A percentile compares a stretch with the other conserved stretches of the same genome.
These are phyloP conservation scores for Erodium trifolium DNA, from an alignment of 441 rosid species.

Conservation along the genomic window DNA sequence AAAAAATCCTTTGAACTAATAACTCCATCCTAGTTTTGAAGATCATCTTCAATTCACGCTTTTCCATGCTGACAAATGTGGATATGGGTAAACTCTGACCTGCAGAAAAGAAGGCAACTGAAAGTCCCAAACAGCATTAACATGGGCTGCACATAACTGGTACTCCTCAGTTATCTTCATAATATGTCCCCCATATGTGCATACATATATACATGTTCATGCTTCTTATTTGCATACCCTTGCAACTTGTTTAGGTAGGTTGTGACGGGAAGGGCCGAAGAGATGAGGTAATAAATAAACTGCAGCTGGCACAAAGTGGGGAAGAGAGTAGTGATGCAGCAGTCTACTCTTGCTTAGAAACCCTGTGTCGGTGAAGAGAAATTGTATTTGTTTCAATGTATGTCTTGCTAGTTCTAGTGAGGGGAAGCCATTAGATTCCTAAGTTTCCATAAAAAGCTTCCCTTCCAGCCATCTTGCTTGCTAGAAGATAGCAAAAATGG, in stretches of 20 bases:
- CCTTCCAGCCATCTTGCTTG: not conserved
- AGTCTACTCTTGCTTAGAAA: not conserved
- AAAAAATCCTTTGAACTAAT: too few species aligned
- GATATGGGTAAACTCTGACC: not conserved
- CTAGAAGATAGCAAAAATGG: too few species aligned
- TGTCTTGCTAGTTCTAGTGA: too few species aligned
- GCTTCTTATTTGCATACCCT: not conserved
- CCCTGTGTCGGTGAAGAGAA: not conserved
- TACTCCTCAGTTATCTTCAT: not conserved
- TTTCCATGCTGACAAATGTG: not conserved
- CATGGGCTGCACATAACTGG: not conserved
- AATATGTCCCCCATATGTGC: not conserved
- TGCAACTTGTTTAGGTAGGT: not conserved
- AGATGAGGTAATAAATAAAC: not conserved
- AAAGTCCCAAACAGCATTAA: not conserved
- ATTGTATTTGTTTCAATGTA: too few species aligned
- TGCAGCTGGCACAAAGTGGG: not conserved
- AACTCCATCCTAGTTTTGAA: too few species aligned
- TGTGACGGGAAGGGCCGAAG: not conserved
- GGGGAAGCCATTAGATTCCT: not conserved
- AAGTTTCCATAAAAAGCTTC: not conserved
- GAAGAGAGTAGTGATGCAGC: not conserved
- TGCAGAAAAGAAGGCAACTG: not conserved
- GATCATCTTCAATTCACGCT: too few species aligned
- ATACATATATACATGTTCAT: not conserved